A percentile compares a stretch with the other conserved stretches of the same genome.
Evolutionary conservation across 805 yeast genomes (phyloP).

Genomic region (Huiozyma naganishii): DNA sequence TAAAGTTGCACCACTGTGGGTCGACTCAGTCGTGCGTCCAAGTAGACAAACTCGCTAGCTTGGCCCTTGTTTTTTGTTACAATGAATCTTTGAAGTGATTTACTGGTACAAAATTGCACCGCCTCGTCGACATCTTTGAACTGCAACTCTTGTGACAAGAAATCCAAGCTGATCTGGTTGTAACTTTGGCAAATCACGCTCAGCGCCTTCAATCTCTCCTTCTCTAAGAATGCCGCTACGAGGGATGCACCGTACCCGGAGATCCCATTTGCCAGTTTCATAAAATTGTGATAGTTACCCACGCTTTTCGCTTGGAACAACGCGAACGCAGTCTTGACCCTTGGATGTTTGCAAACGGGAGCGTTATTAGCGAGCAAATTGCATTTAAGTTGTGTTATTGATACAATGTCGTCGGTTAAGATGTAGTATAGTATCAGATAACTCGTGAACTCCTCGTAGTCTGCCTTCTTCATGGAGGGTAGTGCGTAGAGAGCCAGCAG

Average conservation of each 20-base stretch:
- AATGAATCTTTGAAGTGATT: constrained; percentile 29
- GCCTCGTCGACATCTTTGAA: constrained; percentile 33
- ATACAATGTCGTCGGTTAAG: constrained; percentile 50
- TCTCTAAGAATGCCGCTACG: constrained; percentile 42
- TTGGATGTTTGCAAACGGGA: constrained; percentile 10
- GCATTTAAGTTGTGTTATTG: constrained; percentile 17
- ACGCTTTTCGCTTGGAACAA: constrained; percentile 26
- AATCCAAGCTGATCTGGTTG: constrained; percentile 34
- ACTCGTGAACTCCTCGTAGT: constrained; percentile 53
- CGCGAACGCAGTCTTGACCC: constrained; percentile 21
- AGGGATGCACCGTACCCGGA: constrained; percentile 36
- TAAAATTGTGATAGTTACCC: constrained; percentile 45
- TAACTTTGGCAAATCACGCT: constrained; percentile 47
- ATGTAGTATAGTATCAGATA: constrained; percentile 67
- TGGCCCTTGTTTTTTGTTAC: constrained; percentile 20
- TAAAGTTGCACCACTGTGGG: constrained; percentile 29
- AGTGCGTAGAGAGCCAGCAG: constrained; percentile 49
- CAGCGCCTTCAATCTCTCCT: constrained; percentile 49
- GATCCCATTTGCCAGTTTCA: constrained; percentile 33
- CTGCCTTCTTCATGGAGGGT: constrained; percentile 25
- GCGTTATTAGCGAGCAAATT: constrained; percentile 11
- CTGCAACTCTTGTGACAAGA: constrained; percentile 30
- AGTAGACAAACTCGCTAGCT: constrained; percentile 22
- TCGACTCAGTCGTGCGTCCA: constrained; percentile 29
- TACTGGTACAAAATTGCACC: constrained; percentile 32